Evolutionary conservation across 1,284 basidiomycete species (phyloP).

Genomic region (Sutorius eximius): DNA sequence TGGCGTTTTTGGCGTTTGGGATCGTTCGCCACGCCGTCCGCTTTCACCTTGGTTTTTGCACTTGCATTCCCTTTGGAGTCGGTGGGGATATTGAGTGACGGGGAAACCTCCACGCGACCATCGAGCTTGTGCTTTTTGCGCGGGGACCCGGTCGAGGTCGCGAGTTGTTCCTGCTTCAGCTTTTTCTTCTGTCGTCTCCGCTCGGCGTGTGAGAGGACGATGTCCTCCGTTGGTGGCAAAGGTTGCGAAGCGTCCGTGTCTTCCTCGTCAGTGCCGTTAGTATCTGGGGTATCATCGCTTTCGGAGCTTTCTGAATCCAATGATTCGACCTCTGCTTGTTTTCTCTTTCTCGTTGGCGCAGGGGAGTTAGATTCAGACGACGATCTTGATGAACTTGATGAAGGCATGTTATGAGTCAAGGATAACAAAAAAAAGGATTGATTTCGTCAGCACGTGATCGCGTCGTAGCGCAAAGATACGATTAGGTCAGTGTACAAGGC

Average conservation of each 20-base stretch:
- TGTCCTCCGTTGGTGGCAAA: slow-evolving; percentile 13
- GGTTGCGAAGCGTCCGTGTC: slow-evolving; percentile 4
- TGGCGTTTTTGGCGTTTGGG: slow-evolving; percentile 48
- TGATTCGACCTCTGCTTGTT: slow-evolving; percentile 10
- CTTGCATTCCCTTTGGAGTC: background rate
- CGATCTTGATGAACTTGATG: slow-evolving; percentile 15
- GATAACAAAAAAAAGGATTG: background rate
- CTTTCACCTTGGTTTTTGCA: background rate
- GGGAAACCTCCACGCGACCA: slow-evolving; percentile 35
- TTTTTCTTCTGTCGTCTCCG: slow-evolving; percentile 62
- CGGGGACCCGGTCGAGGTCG: slow-evolving; percentile 8
- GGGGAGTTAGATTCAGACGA: slow-evolving; percentile 20
- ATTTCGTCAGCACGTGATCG: slow-evolving; percentile 10
- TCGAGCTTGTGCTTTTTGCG: slow-evolving; percentile 50
- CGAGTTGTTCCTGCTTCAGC: slow-evolving; percentile 27
- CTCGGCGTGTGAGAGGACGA: slow-evolving; percentile 71
- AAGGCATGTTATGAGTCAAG: slow-evolving; percentile 7
- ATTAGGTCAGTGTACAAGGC: slow-evolving; percentile 19
- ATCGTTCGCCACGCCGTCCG: slow-evolving; percentile 2
- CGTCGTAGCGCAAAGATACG: background rate
- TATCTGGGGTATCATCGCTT: slow-evolving; percentile 1
- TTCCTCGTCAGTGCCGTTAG: slow-evolving; percentile 12
- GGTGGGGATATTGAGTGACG: background rate
- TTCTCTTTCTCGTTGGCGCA: slow-evolving; percentile 24
- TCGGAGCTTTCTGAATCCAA: slow-evolving; percentile 4